Conservation (phyloP, 1,284 basidiomycete genomes). For the Xerocomus alliaceus region DNA sequence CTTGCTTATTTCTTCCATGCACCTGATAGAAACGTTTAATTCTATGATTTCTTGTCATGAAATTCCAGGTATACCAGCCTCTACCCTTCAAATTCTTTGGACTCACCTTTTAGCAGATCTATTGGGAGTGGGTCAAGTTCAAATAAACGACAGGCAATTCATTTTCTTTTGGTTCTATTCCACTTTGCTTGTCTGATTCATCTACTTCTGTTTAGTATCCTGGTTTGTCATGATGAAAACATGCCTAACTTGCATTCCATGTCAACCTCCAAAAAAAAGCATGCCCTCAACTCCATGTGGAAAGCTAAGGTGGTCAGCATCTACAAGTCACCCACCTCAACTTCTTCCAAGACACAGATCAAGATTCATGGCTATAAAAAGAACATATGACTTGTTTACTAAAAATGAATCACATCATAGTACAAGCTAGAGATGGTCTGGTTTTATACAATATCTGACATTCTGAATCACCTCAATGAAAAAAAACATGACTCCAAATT, state of each 20-base stretch:
- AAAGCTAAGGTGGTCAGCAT: slow-evolving; percentile 12
- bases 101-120: neutral
- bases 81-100: neutral
- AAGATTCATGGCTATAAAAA: neutral
- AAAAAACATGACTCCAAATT: neutral
- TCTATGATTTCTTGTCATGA: neutral
- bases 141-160: neutral
- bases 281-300: neutral
- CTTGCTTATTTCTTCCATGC: neutral
- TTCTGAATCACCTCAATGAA: neutral
- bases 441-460: slow-evolving; percentile 2
- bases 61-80: neutral
- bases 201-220: neutral
- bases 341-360: neutral
- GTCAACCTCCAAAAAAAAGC: neutral
- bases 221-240: neutral
- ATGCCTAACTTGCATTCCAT: neutral
- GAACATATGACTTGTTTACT: neutral
- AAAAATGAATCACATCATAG: neutral
- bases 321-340: neutral
- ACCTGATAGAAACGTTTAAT: neutral
- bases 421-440: slow-evolving; percentile 12
- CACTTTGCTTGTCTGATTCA: neutral
- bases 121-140: neutral
- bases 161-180: neutral